These are phyloP conservation scores for Penicillium herquei DNA, from an alignment of 495 filamentous ascomycete genomes.

Conservation along the genomic window DNA sequence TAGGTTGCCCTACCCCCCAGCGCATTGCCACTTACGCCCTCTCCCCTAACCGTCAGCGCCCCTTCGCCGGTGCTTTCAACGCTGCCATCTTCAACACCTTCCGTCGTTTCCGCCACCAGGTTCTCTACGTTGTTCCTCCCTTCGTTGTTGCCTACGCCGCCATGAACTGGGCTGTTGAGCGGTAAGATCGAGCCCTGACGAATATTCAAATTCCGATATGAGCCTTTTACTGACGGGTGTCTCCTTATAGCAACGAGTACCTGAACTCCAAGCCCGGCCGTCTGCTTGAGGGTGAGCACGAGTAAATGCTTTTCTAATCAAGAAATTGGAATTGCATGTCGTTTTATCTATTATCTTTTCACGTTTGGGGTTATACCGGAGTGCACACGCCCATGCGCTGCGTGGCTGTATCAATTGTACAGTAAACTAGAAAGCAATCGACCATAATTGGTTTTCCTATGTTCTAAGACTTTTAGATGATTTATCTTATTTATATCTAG, in stretches of 20 bases:
- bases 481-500: neutral
- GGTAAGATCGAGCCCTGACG: conserved; percentile 47
- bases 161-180: conserved; percentile 84
- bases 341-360: neutral
- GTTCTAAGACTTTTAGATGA: conserved; percentile 3
- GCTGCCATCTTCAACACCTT: conserved; percentile 65
- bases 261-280: conserved; percentile 89
- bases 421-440: conserved; percentile 51
- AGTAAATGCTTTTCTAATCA: conserved; percentile 33
- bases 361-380: conserved; percentile 13
- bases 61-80: conserved; percentile 59
- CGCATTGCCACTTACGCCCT: conserved; percentile 63
- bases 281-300: conserved; percentile 38
- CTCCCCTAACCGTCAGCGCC: conserved; percentile 63
- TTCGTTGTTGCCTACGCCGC: conserved; percentile 69
- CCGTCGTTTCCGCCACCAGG: conserved; percentile 61
- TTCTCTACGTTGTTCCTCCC: conserved; percentile 80
- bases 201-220: neutral
- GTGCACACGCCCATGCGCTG: conserved; percentile 11
- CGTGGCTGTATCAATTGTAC: conserved; percentile 41
- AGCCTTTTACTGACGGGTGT: conserved; percentile 1
- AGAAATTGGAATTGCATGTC: conserved; percentile 4
- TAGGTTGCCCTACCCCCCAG: conserved; percentile 54
- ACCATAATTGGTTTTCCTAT: conserved; percentile 33
- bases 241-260: conserved; percentile 71